Evolutionary conservation across 495 filamentous ascomycete species (phyloP).

Genomic region (Podospora australis): DNA sequence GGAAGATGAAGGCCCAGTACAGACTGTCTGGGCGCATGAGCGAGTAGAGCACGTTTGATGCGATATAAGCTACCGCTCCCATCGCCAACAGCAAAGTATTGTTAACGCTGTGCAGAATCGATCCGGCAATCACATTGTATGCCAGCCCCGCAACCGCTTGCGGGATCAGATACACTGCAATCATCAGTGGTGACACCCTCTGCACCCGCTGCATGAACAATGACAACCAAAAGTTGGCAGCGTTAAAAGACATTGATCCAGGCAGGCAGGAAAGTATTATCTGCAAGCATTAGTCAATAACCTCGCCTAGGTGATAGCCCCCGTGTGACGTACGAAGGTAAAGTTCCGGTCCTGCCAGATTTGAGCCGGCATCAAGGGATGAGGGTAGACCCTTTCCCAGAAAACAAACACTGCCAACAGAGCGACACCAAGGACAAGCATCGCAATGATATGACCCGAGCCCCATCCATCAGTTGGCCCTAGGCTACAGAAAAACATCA

Average conservation of each 20-base stretch:
- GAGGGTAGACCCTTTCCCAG: constrained; percentile 50
- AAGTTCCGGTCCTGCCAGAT: constrained; percentile 51
- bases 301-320: too few relatives aligned
- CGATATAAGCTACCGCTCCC: constrained; percentile 39
- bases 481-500: too few relatives aligned
- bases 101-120: constrained; percentile 43
- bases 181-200: constrained; percentile 40
- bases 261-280: constrained; percentile 46
- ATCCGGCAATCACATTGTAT: constrained; percentile 44
- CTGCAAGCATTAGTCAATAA: too few relatives aligned
- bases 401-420: constrained; percentile 50
- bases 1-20: constrained; percentile 57
- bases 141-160: constrained; percentile 47
- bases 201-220: constrained; percentile 52
- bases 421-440: constrained; percentile 53
- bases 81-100: constrained; percentile 45
- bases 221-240: constrained; percentile 46
- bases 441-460: constrained; percentile 52
- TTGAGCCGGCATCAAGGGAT: constrained; percentile 49
- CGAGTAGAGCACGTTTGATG: constrained; percentile 38
- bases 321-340: constrained; percentile 43
- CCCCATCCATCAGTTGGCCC: constrained; percentile 52
- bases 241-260: constrained; percentile 47
- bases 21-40: constrained; percentile 29
- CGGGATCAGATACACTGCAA: constrained; percentile 51